A percentile compares a stretch with the other conserved stretches of the same genome.
Conservation (phyloP, 2,329 filamentous ascomycete genomes). For the Microdochium bolleyi region DNA sequence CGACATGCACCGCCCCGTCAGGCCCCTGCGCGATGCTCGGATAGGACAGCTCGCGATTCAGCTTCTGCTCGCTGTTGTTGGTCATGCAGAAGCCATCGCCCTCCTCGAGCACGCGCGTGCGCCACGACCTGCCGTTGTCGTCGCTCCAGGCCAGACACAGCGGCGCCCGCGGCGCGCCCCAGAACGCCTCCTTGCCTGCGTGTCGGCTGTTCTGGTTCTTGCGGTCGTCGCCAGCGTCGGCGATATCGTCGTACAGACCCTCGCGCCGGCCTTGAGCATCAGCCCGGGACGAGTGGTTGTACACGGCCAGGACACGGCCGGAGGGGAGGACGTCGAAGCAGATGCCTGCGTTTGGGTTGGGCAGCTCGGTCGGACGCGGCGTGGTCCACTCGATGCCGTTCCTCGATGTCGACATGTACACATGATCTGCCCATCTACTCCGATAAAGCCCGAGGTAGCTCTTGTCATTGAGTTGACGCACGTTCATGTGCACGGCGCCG, state of each 20-base stretch:
- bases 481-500: conserved; percentile 36
- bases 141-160: conserved; percentile 24
- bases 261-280: conserved; percentile 23
- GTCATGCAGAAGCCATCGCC: conserved; percentile 37
- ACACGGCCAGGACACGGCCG: conserved; percentile 26
- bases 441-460: conserved; percentile 28
- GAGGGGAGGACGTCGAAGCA: conserved; percentile 26
- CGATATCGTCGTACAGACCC: conserved; percentile 36
- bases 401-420: conserved; percentile 29
- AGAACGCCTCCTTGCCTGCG: conserved; percentile 29
- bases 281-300: conserved; percentile 28
- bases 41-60: conserved; percentile 34
- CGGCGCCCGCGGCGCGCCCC: conserved; percentile 29
- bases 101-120: conserved; percentile 28
- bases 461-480: conserved; percentile 14
- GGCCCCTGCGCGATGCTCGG: conserved; percentile 23
- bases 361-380: conserved; percentile 23
- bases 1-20: background rate
- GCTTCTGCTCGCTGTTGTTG: conserved; percentile 30
- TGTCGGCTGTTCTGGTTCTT: conserved; percentile 23
- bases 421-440: conserved; percentile 34
- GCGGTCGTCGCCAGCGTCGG: conserved; percentile 27
- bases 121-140: conserved; percentile 28
- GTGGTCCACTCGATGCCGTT: conserved; percentile 29
- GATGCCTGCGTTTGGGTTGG: conserved; percentile 35